Conservation (phyloP, 2,329 filamentous ascomycete species). For the Lachnellula cervina region DNA sequence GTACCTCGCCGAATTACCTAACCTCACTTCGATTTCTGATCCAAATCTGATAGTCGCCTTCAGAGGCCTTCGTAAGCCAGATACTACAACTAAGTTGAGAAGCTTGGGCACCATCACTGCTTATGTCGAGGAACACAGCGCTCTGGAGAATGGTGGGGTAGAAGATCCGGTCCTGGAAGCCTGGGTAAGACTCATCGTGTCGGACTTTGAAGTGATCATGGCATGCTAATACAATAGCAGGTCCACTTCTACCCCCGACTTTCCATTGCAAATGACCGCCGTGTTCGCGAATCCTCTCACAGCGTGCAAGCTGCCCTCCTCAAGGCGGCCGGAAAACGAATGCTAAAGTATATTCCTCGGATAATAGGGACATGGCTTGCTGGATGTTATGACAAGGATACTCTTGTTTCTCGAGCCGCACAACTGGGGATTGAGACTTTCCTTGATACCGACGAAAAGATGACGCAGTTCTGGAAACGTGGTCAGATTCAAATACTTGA, state of each 20-base stretch:
- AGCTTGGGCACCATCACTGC: slow-evolving; percentile 57
- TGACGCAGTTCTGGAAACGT: slow-evolving; percentile 68
- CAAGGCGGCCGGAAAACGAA: slow-evolving; percentile 68
- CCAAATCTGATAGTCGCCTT: slow-evolving; percentile 82
- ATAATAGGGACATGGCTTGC: slow-evolving; percentile 88
- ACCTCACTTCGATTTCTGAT: slow-evolving; percentile 72
- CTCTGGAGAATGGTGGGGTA: slow-evolving; percentile 45
- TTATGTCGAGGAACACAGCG: background rate
- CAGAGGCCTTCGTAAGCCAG: slow-evolving; percentile 89
- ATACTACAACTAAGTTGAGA: slow-evolving; percentile 85
- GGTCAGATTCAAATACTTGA: slow-evolving; percentile 78
- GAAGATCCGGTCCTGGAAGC: slow-evolving; percentile 82
- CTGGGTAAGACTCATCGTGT: slow-evolving; percentile 62
- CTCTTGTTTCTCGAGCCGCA: slow-evolving; percentile 69
- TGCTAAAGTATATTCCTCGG: slow-evolving; percentile 72
- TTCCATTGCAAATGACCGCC: slow-evolving; percentile 83
- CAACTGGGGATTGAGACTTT: slow-evolving; percentile 70
- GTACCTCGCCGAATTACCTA: slow-evolving; percentile 80
- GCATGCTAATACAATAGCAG: slow-evolving; percentile 46
- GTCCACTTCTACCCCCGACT: slow-evolving; percentile 80
- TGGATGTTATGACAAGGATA: slow-evolving; percentile 82
- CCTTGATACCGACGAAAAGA: slow-evolving; percentile 75
- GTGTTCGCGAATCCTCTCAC: slow-evolving; percentile 84
- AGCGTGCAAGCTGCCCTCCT: slow-evolving; percentile 60
- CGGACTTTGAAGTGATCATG: slow-evolving; percentile 2